Conservation (phyloP, 2,329 filamentous ascomycete species). For the Stachybotrys chlorohalonatus region DNA sequence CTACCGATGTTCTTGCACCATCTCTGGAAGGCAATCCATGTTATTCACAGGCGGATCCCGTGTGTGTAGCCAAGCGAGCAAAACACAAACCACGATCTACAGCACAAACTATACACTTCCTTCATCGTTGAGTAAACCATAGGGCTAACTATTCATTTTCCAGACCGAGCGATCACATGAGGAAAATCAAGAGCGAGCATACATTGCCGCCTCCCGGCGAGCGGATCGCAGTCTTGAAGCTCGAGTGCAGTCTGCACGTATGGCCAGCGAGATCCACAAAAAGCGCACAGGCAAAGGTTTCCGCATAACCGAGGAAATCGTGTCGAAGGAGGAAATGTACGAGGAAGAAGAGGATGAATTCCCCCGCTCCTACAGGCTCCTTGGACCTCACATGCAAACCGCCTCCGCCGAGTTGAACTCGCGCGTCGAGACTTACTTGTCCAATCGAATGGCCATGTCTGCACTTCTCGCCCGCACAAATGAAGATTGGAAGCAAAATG, state of each 20-base stretch:
- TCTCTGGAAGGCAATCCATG: no score
- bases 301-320: conserved; percentile 75
- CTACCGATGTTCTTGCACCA: no score
- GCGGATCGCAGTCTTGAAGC: conserved; percentile 83
- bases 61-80: no score
- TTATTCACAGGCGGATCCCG: no score
- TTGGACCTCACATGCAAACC: conserved; percentile 54
- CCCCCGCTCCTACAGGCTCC: conserved; percentile 54
- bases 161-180: conserved; percentile 69
- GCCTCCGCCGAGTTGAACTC: conserved; percentile 52
- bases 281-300: conserved; percentile 75
- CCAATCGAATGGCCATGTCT: conserved; percentile 33
- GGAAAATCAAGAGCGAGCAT: conserved; percentile 80
- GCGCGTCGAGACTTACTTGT: conserved; percentile 41
- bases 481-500: conserved; percentile 31
- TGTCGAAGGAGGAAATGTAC: conserved; percentile 90
- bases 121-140: no score
- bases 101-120: no score
- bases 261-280: conserved; percentile 88
- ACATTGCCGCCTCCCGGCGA: conserved; percentile 82
- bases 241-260: conserved; percentile 74
- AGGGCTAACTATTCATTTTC: background rate
- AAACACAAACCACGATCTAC: no score
- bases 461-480: conserved; percentile 26
- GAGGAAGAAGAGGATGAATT: conserved; percentile 86